Percentiles rank a stretch among this genome's conserved stretches.
These are phyloP conservation scores for Pseudozyma pruni DNA, from an alignment of 1,284 basidiomycete genomes.

Conservation along the genomic window DNA sequence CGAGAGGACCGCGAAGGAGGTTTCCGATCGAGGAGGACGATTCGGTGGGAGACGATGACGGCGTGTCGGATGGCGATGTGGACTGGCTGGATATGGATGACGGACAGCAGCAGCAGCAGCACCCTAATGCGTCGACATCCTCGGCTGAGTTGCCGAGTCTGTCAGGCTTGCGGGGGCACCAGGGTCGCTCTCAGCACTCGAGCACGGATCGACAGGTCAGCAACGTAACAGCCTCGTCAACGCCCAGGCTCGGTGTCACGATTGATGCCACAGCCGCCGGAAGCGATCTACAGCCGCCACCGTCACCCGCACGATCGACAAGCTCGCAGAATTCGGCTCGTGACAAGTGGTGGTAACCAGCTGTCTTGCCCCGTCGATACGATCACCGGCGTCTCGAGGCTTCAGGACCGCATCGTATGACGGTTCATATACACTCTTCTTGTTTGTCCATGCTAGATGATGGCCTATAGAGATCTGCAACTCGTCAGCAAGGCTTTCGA, in stretches of 20 bases:
- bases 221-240: neutral
- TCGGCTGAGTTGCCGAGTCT: conserved; percentile 14
- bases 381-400: too few species aligned
- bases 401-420: too few species aligned
- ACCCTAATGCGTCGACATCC: conserved; percentile 10
- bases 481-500: too few species aligned
- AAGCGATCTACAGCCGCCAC: conserved; percentile 5
- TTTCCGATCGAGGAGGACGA: conserved; percentile 38
- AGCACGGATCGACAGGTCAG: too few species aligned
- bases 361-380: too few species aligned
- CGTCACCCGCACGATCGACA: conserved; percentile 20
- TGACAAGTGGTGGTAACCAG: conserved; percentile 35
- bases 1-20: conserved; percentile 1
- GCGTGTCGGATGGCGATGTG: conserved; percentile 17
- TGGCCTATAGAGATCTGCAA: too few species aligned
- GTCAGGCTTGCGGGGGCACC: neutral
- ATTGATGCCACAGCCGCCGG: neutral
- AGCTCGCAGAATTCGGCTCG: conserved; percentile 10
- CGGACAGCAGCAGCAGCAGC: conserved; percentile 1
- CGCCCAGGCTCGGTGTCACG: neutral
- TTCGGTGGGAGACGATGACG: conserved; percentile 17
- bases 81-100: conserved; percentile 13
- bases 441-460: too few species aligned
- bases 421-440: conserved; percentile 1
- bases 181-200: neutral